phyloP scores from a whole-genome alignment of 2,329 filamentous ascomycete species.

The Bipolaris oryzae region DNA sequence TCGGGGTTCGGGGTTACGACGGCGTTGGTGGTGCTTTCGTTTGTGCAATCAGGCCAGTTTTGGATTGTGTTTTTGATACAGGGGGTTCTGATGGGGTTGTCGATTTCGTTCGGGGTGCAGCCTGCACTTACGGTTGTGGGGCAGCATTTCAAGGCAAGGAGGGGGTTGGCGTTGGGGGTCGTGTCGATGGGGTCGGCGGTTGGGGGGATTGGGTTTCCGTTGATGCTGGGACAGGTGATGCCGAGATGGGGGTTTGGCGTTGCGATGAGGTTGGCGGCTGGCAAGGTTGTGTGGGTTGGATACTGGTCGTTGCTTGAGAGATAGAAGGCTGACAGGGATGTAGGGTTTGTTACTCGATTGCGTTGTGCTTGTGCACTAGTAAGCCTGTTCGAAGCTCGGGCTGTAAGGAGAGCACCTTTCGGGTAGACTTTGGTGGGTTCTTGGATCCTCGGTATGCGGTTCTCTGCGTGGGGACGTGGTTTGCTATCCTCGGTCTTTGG shows the following conservation, averaged over 20 bases:
- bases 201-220: slow-evolving; percentile 62
- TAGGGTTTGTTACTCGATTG: slow-evolving; percentile 57
- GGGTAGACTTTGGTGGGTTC: slow-evolving; percentile 45
- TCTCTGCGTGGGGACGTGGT: slow-evolving; percentile 34
- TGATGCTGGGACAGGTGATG: slow-evolving; percentile 61
- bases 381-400: slow-evolving; percentile 14
- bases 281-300: slow-evolving; percentile 49
- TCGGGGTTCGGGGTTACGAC: slow-evolving; percentile 30
- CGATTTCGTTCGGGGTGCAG: slow-evolving; percentile 51
- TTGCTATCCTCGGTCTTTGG: slow-evolving; percentile 40
- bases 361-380: slow-evolving; percentile 38
- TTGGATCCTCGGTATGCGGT: slow-evolving; percentile 41
- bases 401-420: slow-evolving; percentile 32
- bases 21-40: slow-evolving; percentile 36
- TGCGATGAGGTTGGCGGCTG: slow-evolving; percentile 66
- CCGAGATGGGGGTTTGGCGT: slow-evolving; percentile 64
- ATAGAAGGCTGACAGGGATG: slow-evolving; percentile 19
- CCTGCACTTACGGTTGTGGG: slow-evolving; percentile 49
- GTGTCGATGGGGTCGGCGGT: slow-evolving; percentile 50
- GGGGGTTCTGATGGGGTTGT: slow-evolving; percentile 53
- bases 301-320: accelerated
- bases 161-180: slow-evolving; percentile 52
- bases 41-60: slow-evolving; percentile 26
- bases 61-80: slow-evolving; percentile 56
- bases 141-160: slow-evolving; percentile 53